Percentiles rank a stretch among this genome's conserved stretches.
phyloP scores from a whole-genome alignment of 768 basidiomycete genomes.

The Boletus huronensis region DNA sequence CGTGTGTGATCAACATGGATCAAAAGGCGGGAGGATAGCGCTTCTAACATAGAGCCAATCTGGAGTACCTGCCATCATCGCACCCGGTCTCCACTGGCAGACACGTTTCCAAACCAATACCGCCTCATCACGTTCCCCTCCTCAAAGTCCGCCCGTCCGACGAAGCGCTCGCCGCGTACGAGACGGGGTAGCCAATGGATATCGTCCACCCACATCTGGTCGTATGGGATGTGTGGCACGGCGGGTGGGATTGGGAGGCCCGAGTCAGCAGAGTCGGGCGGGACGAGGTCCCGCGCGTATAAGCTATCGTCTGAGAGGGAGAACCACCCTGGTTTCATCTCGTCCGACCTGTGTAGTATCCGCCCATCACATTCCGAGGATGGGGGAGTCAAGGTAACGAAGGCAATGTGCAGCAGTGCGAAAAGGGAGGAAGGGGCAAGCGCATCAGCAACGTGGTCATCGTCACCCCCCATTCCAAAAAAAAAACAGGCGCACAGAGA shows the following conservation, averaged over 20 bases:
- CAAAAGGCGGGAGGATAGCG: too few relatives aligned
- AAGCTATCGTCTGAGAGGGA: constrained; percentile 29
- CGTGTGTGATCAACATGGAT: background rate
- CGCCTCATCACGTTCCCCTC: constrained; percentile 77
- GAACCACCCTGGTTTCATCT: constrained; percentile 88
- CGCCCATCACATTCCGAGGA: background rate
- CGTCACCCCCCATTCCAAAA: background rate
- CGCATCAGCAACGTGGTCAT: background rate
- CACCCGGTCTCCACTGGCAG: background rate
- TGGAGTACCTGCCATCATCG: background rate
- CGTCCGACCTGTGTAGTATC: constrained; percentile 62
- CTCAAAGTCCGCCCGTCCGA: constrained; percentile 58
- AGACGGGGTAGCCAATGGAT: constrained; percentile 67
- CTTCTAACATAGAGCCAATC: background rate
- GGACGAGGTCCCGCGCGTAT: constrained; percentile 4
- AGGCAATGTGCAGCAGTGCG: background rate
- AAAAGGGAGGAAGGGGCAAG: background rate
- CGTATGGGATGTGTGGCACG: constrained; percentile 53
- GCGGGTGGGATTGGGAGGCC: background rate
- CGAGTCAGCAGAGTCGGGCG: background rate
- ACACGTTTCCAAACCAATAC: constrained; percentile 59
- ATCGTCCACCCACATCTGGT: constrained; percentile 60
- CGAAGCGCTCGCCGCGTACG: constrained; percentile 37
- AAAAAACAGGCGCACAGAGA: background rate
- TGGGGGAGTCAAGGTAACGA: background rate